These are phyloP conservation scores for Globisporangium abappressorium DNA, from an alignment of 352 stramenopile genomes.

Conservation along the genomic window DNA sequence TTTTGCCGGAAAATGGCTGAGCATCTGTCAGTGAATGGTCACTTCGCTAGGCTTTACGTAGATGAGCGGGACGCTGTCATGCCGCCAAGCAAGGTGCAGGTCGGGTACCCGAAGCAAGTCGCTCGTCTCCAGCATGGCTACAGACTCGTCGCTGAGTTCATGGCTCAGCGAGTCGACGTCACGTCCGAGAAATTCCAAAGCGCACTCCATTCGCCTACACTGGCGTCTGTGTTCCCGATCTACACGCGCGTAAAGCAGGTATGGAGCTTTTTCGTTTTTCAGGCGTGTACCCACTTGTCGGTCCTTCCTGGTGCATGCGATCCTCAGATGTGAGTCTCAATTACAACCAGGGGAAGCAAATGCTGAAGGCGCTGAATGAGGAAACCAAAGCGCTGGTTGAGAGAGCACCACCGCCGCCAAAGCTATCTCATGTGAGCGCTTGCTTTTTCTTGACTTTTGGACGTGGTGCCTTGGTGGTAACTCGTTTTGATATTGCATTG, in stretches of 20 bases:
- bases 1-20: conserved; percentile 63
- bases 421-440: conserved; percentile 28
- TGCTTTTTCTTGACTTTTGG: not conserved
- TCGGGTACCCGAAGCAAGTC: conserved; percentile 31
- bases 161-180: conserved; percentile 28
- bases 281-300: not conserved
- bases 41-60: not conserved
- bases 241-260: conserved; percentile 55
- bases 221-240: conserved; percentile 44
- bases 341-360: conserved; percentile 33
- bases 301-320: not conserved
- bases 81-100: conserved; percentile 26
- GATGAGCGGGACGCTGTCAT: not conserved
- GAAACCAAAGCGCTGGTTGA: conserved; percentile 28
- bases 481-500: not conserved
- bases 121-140: conserved; percentile 35
- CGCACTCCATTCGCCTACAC: conserved; percentile 25
- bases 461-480: not conserved
- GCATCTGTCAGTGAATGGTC: conserved; percentile 26
- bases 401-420: conserved; percentile 25
- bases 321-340: not conserved
- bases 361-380: conserved; percentile 34
- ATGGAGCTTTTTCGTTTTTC: not conserved
- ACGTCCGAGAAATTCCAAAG: conserved; percentile 27
- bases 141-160: conserved; percentile 27